These are phyloP conservation scores for Cercospora sp. DNA, from an alignment of 2,329 filamentous ascomycete genomes.

Conservation along the genomic window DNA sequence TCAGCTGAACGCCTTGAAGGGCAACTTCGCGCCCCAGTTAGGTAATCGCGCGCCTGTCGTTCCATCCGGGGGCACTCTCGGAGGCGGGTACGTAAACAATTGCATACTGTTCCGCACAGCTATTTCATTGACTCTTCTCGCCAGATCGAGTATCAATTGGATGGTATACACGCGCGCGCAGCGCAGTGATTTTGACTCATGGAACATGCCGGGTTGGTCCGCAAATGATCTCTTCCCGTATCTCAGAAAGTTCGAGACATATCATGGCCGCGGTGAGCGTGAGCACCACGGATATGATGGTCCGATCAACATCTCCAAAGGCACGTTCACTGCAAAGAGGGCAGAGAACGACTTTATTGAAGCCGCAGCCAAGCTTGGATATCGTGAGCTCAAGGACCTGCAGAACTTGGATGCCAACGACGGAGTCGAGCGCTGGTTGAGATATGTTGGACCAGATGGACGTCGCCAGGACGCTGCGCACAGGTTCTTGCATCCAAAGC, in stretches of 20 bases:
- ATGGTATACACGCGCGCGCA: conserved; percentile 49
- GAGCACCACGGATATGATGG: conserved; percentile 56
- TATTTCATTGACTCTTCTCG: background rate
- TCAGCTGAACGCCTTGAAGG: conserved; percentile 33
- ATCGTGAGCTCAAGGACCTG: conserved; percentile 55
- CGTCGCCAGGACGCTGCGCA: conserved; percentile 60
- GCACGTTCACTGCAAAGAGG: conserved; percentile 44
- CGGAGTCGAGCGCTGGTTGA: conserved; percentile 47
- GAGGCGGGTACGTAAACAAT: conserved; percentile 52
- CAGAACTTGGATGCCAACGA: conserved; percentile 52
- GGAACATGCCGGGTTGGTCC: conserved; percentile 55
- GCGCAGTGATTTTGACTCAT: conserved; percentile 53
- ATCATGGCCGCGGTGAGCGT: conserved; percentile 49
- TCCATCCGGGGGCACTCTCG: conserved; percentile 54
- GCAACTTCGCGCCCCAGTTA: conserved; percentile 48
- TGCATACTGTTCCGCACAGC: background rate
- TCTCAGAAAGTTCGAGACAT: conserved; percentile 50
- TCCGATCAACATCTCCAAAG: conserved; percentile 57
- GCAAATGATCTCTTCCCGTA: conserved; percentile 55
- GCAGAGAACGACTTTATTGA: conserved; percentile 54
- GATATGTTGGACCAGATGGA: conserved; percentile 55
- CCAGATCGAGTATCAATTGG: conserved; percentile 39
- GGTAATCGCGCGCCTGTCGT: conserved; percentile 48
- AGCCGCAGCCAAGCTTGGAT: conserved; percentile 51
- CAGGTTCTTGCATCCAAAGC: conserved; percentile 55